phyloP scores from a whole-genome alignment of 2,329 filamentous ascomycete genomes.

The Phaeosphaeria sp. region DNA sequence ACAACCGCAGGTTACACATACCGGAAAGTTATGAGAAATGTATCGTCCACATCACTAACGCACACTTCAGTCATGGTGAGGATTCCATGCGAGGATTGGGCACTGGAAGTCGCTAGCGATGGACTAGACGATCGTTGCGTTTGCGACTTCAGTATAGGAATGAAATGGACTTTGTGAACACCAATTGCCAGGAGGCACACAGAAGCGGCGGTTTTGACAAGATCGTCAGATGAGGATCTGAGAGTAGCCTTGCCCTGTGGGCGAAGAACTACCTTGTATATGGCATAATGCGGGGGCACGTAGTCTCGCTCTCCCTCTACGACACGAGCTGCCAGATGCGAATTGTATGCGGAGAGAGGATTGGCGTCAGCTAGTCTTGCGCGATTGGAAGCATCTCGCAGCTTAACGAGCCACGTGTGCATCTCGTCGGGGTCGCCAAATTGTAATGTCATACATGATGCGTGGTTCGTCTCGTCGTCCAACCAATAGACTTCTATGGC shows the following conservation, averaged over 20 bases:
- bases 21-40: slow-evolving; percentile 70
- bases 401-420: slow-evolving; percentile 68
- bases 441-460: slow-evolving; percentile 69
- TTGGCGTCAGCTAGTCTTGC: slow-evolving; percentile 59
- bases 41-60: slow-evolving; percentile 69
- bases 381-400: slow-evolving; percentile 66
- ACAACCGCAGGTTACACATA: slow-evolving; percentile 28
- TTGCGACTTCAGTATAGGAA: slow-evolving; percentile 67
- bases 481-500: slow-evolving; percentile 72
- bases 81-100: slow-evolving; percentile 66
- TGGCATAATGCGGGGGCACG: slow-evolving; percentile 69
- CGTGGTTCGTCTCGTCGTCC: slow-evolving; percentile 68
- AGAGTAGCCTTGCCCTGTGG: slow-evolving; percentile 62
- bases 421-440: slow-evolving; percentile 70
- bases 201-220: slow-evolving; percentile 68
- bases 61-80: slow-evolving; percentile 67
- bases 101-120: slow-evolving; percentile 59
- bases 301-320: slow-evolving; percentile 73
- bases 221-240: slow-evolving; percentile 69
- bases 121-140: slow-evolving; percentile 62
- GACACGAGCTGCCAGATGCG: slow-evolving; percentile 68
- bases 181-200: slow-evolving; percentile 74
- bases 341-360: slow-evolving; percentile 63
- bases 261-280: slow-evolving; percentile 73
- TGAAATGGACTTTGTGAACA: slow-evolving; percentile 71